These are phyloP conservation scores for Chenopodium album DNA, from an alignment of 148 eudicot genomes.

Conservation along the genomic window DNA sequence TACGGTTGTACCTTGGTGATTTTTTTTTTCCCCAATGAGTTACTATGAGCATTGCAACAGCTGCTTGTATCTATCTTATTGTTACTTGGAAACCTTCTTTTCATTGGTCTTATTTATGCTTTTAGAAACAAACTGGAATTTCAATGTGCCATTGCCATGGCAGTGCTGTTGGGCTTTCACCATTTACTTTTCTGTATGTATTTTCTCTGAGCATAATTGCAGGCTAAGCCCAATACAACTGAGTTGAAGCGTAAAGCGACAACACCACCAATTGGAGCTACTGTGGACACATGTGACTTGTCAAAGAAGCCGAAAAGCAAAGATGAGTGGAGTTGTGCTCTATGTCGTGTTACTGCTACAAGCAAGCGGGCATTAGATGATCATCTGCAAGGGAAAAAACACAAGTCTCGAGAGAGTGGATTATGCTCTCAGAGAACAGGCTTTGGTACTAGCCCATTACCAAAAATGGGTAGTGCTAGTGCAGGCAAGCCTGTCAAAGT, in stretches of 20 bases:
- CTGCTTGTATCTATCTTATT: neutral
- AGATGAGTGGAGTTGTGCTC: slow-evolving; percentile 55
- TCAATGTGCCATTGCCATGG: neutral
- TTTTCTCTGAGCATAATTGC: slow-evolving; percentile 32
- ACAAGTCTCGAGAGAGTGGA: slow-evolving; percentile 49
- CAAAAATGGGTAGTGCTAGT: slow-evolving; percentile 18
- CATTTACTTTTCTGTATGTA: slow-evolving; percentile 23
- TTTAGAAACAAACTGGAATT: neutral
- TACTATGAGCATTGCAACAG: too few relatives aligned
- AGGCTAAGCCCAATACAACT: slow-evolving; percentile 45
- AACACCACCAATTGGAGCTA: slow-evolving; percentile 27
- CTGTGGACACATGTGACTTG: slow-evolving; percentile 18
- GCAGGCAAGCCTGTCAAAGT: slow-evolving; percentile 10
- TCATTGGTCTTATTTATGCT: neutral
- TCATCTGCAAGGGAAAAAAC: slow-evolving; percentile 65
- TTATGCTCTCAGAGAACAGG: slow-evolving; percentile 31
- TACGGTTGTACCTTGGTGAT: neutral
- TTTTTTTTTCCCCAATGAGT: neutral
- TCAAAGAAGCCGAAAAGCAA: slow-evolving; percentile 40
- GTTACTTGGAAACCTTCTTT: neutral
- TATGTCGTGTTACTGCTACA: slow-evolving; percentile 54
- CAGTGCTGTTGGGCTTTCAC: slow-evolving; percentile 11
- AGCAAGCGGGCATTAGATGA: slow-evolving; percentile 46
- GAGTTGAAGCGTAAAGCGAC: slow-evolving; percentile 57
- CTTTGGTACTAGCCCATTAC: slow-evolving; percentile 36